A percentile compares a stretch with the other conserved stretches of the same genome.
Evolutionary conservation across 2,329 filamentous ascomycete species (phyloP).

Genomic region (Colletotrichum echinochloae): DNA sequence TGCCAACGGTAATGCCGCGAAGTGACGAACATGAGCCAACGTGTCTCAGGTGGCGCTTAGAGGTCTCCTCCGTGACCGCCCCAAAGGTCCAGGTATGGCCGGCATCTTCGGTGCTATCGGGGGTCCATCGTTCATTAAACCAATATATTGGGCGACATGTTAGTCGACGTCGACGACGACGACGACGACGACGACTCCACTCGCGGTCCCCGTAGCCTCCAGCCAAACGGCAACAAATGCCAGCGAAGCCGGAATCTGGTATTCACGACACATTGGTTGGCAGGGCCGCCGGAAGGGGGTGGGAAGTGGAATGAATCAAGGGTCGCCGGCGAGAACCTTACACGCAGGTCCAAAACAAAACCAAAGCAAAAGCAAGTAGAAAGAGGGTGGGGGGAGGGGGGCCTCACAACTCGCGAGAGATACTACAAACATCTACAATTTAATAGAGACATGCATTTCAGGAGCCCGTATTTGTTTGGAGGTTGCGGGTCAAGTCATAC

Average conservation of each 20-base stretch:
- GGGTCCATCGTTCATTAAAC: background rate
- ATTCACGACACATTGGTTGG: constrained; percentile 6
- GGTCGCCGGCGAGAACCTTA: constrained; percentile 12
- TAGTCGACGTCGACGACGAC: background rate
- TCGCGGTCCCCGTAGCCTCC: background rate
- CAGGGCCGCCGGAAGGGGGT: background rate
- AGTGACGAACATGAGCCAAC: background rate
- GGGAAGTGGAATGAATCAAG: constrained; percentile 14
- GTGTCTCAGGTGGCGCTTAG: background rate
- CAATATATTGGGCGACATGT: constrained; percentile 11
- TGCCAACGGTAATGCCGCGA: background rate
- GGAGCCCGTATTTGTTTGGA: background rate
- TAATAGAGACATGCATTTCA: background rate
- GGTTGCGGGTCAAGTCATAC: constrained; percentile 25
- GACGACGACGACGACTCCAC: background rate
- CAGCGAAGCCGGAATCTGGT: constrained; percentile 14
- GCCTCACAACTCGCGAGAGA: background rate
- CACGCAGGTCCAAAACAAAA: background rate
- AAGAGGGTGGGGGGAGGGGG: background rate
- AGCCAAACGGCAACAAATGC: background rate
- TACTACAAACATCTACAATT: background rate
- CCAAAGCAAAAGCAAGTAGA: background rate
- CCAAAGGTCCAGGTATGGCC: background rate
- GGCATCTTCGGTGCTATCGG: constrained; percentile 7
- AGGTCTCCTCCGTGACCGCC: constrained; percentile 4